A percentile compares a stretch with the other conserved stretches of the same genome.
Evolutionary conservation across 1,284 basidiomycete species (phyloP).

Genomic region (Heliocybe sulcata): DNA sequence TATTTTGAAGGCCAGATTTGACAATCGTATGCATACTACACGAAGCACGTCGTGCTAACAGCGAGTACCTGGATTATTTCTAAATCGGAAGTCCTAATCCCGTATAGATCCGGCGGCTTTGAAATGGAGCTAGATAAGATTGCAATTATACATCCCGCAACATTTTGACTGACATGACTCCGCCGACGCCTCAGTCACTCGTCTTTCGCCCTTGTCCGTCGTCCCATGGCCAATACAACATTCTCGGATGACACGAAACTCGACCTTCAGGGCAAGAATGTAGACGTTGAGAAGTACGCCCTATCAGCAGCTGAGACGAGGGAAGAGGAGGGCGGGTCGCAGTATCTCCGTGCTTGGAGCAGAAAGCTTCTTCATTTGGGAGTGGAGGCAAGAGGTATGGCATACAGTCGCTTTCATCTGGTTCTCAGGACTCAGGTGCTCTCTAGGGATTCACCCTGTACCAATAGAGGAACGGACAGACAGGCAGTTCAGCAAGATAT

Average conservation of each 20-base stretch:
- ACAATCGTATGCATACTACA: too few relatives aligned
- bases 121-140: too few relatives aligned
- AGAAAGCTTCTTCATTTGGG: constrained; percentile 17
- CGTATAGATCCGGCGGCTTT: too few relatives aligned
- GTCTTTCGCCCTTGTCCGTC: not conserved
- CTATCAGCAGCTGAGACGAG: not conserved
- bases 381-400: constrained; percentile 18
- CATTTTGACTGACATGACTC: too few relatives aligned
- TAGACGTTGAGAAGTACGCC: not conserved
- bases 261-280: not conserved
- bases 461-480: constrained; percentile 45
- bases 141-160: too few relatives aligned
- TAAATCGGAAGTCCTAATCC: too few relatives aligned
- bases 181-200: too few relatives aligned
- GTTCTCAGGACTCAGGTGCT: not conserved
- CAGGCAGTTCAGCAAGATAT: constrained; percentile 61
- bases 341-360: constrained; percentile 9
- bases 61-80: too few relatives aligned
- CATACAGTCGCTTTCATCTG: not conserved
- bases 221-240: not conserved
- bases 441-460: constrained; percentile 45
- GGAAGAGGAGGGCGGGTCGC: not conserved
- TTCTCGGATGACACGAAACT: not conserved
- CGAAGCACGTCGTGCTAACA: too few relatives aligned
- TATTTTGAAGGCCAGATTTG: too few relatives aligned